Conservation (phyloP, 169 alveolate species). For the Plasmodium chabaudi region DNA sequence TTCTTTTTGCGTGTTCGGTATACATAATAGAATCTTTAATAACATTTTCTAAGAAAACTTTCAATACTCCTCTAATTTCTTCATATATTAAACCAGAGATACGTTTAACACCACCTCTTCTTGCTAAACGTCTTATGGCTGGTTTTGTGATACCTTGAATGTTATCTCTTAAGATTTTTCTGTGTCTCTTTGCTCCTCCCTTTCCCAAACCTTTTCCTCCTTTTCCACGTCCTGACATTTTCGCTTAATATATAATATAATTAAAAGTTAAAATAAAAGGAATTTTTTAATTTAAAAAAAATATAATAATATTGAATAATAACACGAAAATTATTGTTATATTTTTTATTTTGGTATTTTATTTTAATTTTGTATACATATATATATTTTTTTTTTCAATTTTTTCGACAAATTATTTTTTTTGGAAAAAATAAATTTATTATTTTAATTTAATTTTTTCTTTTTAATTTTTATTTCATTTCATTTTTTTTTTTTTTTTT, state of each 20-base stretch:
- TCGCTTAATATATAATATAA: constrained; percentile 77
- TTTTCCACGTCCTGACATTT: constrained; percentile 97
- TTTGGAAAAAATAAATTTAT: constrained; percentile 24
- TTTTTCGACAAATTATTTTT: constrained; percentile 19
- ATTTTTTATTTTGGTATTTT: not conserved
- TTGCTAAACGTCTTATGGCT: constrained; percentile 99
- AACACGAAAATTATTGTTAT: not conserved
- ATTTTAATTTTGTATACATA: constrained; percentile 10
- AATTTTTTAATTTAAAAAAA: constrained; percentile 10
- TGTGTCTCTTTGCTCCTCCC: constrained; percentile 98
- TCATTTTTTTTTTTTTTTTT: constrained; percentile 7
- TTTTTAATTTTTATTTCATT: constrained; percentile 16
- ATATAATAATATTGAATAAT: constrained; percentile 10
- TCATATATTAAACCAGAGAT: constrained; percentile 98
- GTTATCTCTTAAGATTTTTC: constrained; percentile 97
- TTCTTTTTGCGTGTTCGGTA: constrained; percentile 99
- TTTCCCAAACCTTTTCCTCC: constrained; percentile 99
- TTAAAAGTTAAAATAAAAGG: constrained; percentile 30
- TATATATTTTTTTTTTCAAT: constrained; percentile 27
- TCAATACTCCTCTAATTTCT: constrained; percentile 98
- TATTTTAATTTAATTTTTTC: constrained; percentile 24
- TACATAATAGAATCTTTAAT: constrained; percentile 99
- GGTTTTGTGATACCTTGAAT: constrained; percentile 99
- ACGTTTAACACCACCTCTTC: constrained; percentile 99
- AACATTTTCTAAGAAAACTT: constrained; percentile 98